Evolutionary conservation across 345 rosid genomes (phyloP), one percentile per base, ranked within the genome.

Genomic region (Jatropha curcas): DNA sequence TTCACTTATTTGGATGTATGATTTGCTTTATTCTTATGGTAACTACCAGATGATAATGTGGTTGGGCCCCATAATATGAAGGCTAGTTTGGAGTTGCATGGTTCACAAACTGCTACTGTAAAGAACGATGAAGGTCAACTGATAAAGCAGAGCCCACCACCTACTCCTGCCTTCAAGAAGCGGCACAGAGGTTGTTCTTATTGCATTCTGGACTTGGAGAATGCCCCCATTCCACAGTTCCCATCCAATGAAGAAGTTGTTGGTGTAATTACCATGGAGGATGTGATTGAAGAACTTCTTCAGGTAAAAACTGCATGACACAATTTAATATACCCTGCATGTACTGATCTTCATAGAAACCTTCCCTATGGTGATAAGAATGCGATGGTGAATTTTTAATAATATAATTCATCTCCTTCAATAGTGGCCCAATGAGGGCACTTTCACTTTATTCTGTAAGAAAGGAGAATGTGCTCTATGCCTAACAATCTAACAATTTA

Each of bases 251-350:
- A 92, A 79, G 86, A 86, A 75, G 98, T 88, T 20, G 96, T 92
- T 70, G 98, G 97, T 76, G 97, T 92, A 57, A 94, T 94, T 73
- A 82, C 92, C 63, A 88, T 92, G 98, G 98, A 94, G 75, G 98
- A 94, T 67, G 97, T 94, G 67, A 94, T 94, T 45, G 95, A 94
- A 86, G 98, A 94, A 83, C 97, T 94, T 85, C 97, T 94, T 80
- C 94, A 90, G 96, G 97, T 92, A 85, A 67, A 53, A 60, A 17
- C 53, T 41, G 9, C 24, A 37, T 57, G 41, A n/a, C 14, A 35
- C 30, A n/a, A n/a, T 45, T 31, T 24, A 12, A 35, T 17, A 7
- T 62, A 48, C 43, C 39, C 56, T 39, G 41, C n/a, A n/a, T n/a
- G n/a, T n/a, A n/a, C n/a, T n/a, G 65, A 33, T 46, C n/a, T 24